A percentile compares a stretch with the other conserved stretches of the same genome.
Conservation (phyloP, 129 eudicot species). For the Centella asiatica region DNA sequence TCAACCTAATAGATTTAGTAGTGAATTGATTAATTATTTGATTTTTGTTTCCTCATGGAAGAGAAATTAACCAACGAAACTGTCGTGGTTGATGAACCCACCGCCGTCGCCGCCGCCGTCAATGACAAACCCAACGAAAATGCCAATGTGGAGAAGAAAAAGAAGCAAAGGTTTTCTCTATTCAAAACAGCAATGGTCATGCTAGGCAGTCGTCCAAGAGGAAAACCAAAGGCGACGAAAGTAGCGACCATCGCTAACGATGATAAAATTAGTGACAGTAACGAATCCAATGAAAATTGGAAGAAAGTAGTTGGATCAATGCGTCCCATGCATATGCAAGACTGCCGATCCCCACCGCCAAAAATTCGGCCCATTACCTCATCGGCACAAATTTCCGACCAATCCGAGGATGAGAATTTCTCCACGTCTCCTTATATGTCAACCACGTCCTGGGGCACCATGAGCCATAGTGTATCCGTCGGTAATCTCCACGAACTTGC, state of each 20-base stretch:
- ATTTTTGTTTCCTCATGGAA: slow-evolving; percentile 4
- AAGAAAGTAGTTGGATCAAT: slow-evolving; percentile 33
- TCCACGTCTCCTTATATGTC: slow-evolving; percentile 15
- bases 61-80: slow-evolving; percentile 11
- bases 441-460: slow-evolving; percentile 4
- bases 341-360: slow-evolving; percentile 12
- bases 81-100: too few species aligned
- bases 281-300: slow-evolving; percentile 18
- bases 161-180: slow-evolving; percentile 21
- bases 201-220: slow-evolving; percentile 7
- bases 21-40: not conserved
- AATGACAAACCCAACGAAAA: not conserved
- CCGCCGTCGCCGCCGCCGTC: too few species aligned
- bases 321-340: slow-evolving; percentile 41
- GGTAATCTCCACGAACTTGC: slow-evolving; percentile 24
- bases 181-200: slow-evolving; percentile 30
- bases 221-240: not conserved
- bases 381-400: not conserved
- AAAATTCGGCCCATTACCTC: not conserved
- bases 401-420: not conserved
- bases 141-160: slow-evolving; percentile 1
- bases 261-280: not conserved
- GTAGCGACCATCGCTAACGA: not conserved
- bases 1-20: not conserved
- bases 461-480: slow-evolving; percentile 19